These are phyloP conservation scores for Oryza meridionalis DNA, from an alignment of 176 grass and related monocot species.

Conservation along the genomic window DNA sequence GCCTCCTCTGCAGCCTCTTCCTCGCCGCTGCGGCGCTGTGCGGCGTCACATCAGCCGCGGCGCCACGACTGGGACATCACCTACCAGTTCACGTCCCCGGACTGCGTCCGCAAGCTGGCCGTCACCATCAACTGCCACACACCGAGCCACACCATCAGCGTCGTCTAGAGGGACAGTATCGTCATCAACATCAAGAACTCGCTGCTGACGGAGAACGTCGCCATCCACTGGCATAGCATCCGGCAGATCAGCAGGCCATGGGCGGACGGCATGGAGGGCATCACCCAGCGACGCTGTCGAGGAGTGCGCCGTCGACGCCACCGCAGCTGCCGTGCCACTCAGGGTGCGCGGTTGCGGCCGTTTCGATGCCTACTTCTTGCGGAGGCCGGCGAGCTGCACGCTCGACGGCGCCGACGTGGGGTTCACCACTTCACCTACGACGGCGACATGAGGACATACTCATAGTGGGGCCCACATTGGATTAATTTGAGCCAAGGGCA, in stretches of 20 bases:
- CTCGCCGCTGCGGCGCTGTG: background rate
- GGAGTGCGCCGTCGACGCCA: slow-evolving; percentile 37
- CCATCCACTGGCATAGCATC: slow-evolving; percentile 92
- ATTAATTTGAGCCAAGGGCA: too few species aligned
- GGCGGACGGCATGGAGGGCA: slow-evolving; percentile 80
- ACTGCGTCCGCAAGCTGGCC: slow-evolving; percentile 73
- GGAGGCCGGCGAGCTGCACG: slow-evolving; percentile 50
- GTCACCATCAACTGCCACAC: slow-evolving; percentile 75
- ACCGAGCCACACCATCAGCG: slow-evolving; percentile 67
- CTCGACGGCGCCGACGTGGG: slow-evolving; percentile 50
- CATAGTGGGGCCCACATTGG: too few species aligned
- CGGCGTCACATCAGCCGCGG: background rate
- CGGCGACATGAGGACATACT: background rate
- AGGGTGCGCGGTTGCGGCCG: slow-evolving; percentile 60
- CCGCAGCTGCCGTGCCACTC: slow-evolving; percentile 29
- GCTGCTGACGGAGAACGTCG: slow-evolving; percentile 78
- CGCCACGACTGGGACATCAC: slow-evolving; percentile 68
- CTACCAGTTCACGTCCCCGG: slow-evolving; percentile 62
- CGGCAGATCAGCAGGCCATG: slow-evolving; percentile 76
- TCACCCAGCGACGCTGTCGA: slow-evolving; percentile 79
- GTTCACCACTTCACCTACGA: slow-evolving; percentile 48
- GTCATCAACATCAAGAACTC: slow-evolving; percentile 59
- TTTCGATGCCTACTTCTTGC: slow-evolving; percentile 73
- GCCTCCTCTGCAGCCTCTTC: slow-evolving; percentile 49
- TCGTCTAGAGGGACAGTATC: slow-evolving; percentile 67